Base-by-base conservation (phyloP, 2,329 filamentous ascomycete genomes). In the Ophiostoma ips region DNA sequence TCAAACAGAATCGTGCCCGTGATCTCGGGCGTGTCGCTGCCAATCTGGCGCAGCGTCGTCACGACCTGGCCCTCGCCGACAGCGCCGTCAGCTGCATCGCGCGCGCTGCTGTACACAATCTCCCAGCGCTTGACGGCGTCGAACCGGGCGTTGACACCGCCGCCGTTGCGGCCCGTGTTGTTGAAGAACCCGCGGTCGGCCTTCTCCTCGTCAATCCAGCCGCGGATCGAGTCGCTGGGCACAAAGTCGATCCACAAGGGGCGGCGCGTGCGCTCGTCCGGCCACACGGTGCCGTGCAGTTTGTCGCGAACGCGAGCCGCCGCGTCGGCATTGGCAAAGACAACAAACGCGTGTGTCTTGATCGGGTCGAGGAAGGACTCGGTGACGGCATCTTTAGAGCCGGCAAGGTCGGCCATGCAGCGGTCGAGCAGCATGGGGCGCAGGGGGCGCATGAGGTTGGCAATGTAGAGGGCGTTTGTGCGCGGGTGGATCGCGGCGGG, bases 221-320 rank as follows among this genome's bases (percentile, higher is more conserved):
- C 74, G 13, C 69, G 63, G 4, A 94, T 73, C 55, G 79, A 77
- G 24, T 87, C 79, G 16, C 83, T 76, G 0, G 90, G 90, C 18
- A 96, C 74, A 62, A 92, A 96, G 63, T 98, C 92, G 3, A 87
- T 86, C 77, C 83, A 94, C 1, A 96, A 72, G 1, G 81, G 74
- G 63, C 92, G 94, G 31, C 92, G 77, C 57, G 83, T 85, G 52
- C 82, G 79, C 66, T 96, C 90, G 52, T 88, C 79, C 1, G 90
- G 90, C 87, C 89, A 96, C 34, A 88, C 76, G 19, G 75, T 76
- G 52, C 80, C 77, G 64, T 98, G 90, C 2, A 96, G 70, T 2
- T 76, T 75, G 10, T 78, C 75, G 46, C 90, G 83, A 9, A 86
- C 88, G 19, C 87, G 77, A 0, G 82, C 79, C 4, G 92, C 92